Conservation (phyloP, 1,139 yeast genomes). For the Suhomyces yuchorum region DNA sequence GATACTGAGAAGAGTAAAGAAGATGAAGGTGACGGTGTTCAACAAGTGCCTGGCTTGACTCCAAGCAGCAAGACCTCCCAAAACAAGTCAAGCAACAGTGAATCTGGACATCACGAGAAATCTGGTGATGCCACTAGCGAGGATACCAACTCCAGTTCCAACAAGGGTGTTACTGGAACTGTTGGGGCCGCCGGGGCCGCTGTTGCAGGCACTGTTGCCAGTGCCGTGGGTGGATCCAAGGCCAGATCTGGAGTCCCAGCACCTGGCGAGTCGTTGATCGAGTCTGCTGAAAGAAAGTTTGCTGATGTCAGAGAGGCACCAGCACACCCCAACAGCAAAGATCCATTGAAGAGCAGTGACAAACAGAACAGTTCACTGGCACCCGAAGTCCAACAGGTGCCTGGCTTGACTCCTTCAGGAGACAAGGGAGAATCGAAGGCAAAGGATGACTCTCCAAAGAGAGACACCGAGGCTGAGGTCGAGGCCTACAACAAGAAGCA, state of each 20-base stretch:
- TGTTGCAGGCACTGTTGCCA: conserved; percentile 11
- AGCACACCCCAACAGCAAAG: conserved; percentile 18
- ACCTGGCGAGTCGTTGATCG: conserved; percentile 25
- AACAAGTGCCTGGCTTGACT: conserved; percentile 13
- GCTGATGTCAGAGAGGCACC: conserved; percentile 27
- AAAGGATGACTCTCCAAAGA: conserved; percentile 6
- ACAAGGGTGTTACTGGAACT: conserved; percentile 7
- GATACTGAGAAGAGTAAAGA: conserved; percentile 4
- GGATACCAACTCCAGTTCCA: not conserved
- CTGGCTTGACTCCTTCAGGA: conserved; percentile 13
- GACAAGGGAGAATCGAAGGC: conserved; percentile 11
- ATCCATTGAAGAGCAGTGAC: conserved; percentile 6
- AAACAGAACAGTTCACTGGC: conserved; percentile 3
- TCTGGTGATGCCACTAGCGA: not conserved
- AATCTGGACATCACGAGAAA: not conserved
- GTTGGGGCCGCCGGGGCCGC: conserved; percentile 17
- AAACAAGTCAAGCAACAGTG: not conserved
- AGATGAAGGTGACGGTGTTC: conserved; percentile 16
- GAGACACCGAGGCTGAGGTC: conserved; percentile 25
- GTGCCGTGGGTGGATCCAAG: conserved; percentile 4
- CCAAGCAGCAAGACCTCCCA: not conserved
- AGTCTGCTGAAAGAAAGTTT: conserved; percentile 24
- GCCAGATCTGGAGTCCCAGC: conserved; percentile 7
- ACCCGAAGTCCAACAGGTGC: conserved; percentile 16
- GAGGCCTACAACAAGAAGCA: conserved; percentile 33